Evolutionary conservation across 2,329 filamentous ascomycete genomes (phyloP), one percentile per base, ranked within the genome.

Genomic region (Sporothrix variecibatus): DNA sequence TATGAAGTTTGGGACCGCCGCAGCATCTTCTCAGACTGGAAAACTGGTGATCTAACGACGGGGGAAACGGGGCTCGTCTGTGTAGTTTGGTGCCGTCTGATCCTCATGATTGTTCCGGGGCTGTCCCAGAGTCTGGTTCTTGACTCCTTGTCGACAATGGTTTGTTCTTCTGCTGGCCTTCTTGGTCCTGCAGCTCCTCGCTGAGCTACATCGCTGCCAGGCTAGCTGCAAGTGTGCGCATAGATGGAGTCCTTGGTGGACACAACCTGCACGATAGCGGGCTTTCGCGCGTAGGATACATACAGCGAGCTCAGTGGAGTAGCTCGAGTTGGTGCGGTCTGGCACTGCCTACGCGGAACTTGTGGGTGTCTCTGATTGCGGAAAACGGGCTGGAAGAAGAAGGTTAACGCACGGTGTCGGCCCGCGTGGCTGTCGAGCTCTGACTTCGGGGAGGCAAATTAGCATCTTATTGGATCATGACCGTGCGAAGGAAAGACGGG

Each of bases 1-100:
- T 43, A 2, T 38, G 17, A 46, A n/a, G 17, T 64, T 64, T 64
- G 58, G 58, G 8, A 64, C 60, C 43, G 62, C 20, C 62, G 38
- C 60, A 65, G 15, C 38, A 26, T 49, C 15, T 68, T 51, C 20
- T 69, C 26, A 26, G 65, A 38, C 65, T 69, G 65, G 46, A 31
- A 70, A 69, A 70, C 20, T 40, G 67, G 46, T n/a, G 49, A 70
- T 70, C 67, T 17, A 70, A 70, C 67, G 23, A 40, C 67, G 26
- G 43, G 28, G 65, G 31, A 49, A 28, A 51, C 15, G 17, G 26
- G 43, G 49, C 15, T 31, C 56, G 67, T 69, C 26, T 53, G 28
- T 53, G 67, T 28, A 53, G 46, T 64, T 26, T 43, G 34, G 34
- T 65, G 9, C n/a, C n/a, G 60, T 69, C 46, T 38, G 43, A 28